phyloP scores from a whole-genome alignment of 2,329 filamentous ascomycete genomes.

The Beauveria scarabaeidicola region DNA sequence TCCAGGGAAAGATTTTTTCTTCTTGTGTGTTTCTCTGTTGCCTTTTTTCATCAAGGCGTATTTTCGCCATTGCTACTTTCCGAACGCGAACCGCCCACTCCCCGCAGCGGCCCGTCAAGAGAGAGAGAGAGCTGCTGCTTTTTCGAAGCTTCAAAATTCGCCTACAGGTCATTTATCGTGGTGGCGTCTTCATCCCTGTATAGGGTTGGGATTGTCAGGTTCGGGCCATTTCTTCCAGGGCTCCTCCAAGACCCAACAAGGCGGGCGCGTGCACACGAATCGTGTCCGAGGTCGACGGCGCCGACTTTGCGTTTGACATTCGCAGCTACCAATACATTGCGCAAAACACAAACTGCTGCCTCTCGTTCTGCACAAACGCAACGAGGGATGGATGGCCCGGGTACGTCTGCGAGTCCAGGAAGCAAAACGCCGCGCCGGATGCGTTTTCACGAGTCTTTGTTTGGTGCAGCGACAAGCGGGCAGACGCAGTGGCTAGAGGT shows the following conservation, averaged over 20 bases:
- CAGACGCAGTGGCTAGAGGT: background rate
- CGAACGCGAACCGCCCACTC: background rate
- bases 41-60: too few relatives aligned
- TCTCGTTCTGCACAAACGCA: conserved; percentile 18
- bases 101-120: background rate
- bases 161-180: too few relatives aligned
- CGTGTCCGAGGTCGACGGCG: conserved; percentile 17
- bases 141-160: too few relatives aligned
- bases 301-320: conserved; percentile 15
- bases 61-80: background rate
- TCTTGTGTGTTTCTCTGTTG: background rate
- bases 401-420: conserved; percentile 18
- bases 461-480: conserved; percentile 6
- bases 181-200: background rate
- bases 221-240: conserved; percentile 24
- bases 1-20: background rate
- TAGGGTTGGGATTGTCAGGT: background rate
- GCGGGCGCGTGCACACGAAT: conserved; percentile 18
- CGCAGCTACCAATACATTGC: conserved; percentile 18
- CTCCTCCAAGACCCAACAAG: conserved; percentile 19
- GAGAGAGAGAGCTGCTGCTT: background rate
- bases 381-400: conserved; percentile 16
- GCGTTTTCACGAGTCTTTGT: background rate
- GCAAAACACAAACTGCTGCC: conserved; percentile 17
- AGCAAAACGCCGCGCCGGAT: background rate